Conservation (phyloP, 768 basidiomycete species). For the Panellus pusillus region DNA sequence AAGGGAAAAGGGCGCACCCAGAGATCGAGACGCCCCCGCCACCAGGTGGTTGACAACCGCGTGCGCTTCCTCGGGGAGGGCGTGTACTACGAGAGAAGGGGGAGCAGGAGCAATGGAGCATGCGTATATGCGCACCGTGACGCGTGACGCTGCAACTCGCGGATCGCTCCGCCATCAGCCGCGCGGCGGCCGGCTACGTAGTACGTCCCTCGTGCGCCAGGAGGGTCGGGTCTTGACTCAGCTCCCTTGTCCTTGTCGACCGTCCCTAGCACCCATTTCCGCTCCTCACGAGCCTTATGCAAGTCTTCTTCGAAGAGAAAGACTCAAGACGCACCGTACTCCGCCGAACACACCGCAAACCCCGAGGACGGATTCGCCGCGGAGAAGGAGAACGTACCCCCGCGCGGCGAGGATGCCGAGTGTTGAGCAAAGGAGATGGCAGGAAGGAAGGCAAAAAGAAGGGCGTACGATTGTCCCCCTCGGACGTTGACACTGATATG, state of each 20-base stretch:
- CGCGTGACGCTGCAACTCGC: conserved; percentile 5
- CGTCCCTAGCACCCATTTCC: no score
- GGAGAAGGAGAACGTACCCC: conserved; percentile 33
- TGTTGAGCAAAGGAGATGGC: conserved; percentile 22
- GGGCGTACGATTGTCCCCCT: conserved; percentile 54
- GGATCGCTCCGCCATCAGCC: conserved; percentile 1
- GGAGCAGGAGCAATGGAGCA: no score
- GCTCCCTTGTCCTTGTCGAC: conserved; percentile 8
- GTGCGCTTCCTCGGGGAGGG: conserved; percentile 23
- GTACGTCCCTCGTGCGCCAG: conserved; percentile 10
- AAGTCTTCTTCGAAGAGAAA: no score
- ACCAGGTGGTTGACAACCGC: conserved; percentile 46
- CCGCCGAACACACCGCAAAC: conserved; percentile 1
- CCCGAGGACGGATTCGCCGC: conserved; percentile 3
- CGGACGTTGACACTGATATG: conserved; percentile 45
- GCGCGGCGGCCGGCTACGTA: conserved; percentile 5
- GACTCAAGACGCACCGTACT: conserved; percentile 5
- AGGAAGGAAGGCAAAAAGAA: background rate
- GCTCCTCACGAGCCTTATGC: no score
- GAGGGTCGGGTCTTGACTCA: background rate
- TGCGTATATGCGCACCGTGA: no score
- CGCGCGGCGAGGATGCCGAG: conserved; percentile 57
- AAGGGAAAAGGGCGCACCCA: background rate
- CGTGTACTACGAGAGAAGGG: no score
- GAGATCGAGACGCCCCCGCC: conserved; percentile 24